phyloP scores from a whole-genome alignment of 2,329 filamentous ascomycete genomes.

The Apiospora rasikravindrae region DNA sequence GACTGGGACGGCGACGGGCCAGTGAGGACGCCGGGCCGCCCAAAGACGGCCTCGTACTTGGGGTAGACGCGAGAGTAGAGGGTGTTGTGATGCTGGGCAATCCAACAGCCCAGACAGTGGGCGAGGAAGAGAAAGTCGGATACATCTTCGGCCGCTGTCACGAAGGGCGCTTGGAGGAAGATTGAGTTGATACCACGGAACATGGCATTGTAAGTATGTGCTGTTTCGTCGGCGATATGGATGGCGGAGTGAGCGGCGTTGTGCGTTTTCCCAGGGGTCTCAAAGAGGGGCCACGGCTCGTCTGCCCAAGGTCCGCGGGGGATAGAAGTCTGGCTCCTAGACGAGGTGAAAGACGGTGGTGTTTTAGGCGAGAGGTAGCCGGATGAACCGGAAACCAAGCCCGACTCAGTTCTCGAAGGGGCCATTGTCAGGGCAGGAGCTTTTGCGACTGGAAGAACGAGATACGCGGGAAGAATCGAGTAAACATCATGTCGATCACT shows the following conservation, averaged over 20 bases:
- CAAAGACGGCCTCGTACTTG: slow-evolving; percentile 33
- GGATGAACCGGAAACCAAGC: neutral
- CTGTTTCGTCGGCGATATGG: slow-evolving; percentile 41
- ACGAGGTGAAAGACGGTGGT: neutral
- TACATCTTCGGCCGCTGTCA: slow-evolving; percentile 35
- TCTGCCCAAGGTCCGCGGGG: slow-evolving; percentile 35
- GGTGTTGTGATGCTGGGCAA: slow-evolving; percentile 38
- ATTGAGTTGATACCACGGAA: slow-evolving; percentile 44
- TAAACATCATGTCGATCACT: neutral
- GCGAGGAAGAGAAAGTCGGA: slow-evolving; percentile 39
- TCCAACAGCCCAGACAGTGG: slow-evolving; percentile 36
- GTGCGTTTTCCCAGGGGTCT: slow-evolving; percentile 31
- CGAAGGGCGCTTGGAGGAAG: slow-evolving; percentile 41
- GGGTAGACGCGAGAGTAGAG: slow-evolving; percentile 40
- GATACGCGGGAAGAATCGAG: neutral
- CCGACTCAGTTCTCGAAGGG: neutral
- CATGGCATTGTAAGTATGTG: slow-evolving; percentile 42
- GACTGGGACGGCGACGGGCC: slow-evolving; percentile 23
- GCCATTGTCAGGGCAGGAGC: slow-evolving; percentile 5
- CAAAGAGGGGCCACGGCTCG: slow-evolving; percentile 37
- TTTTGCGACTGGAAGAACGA: neutral
- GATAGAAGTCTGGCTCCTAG: neutral
- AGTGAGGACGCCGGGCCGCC: slow-evolving; percentile 30
- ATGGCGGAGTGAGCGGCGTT: slow-evolving; percentile 31
- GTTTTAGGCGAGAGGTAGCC: neutral